Percentiles rank a stretch among this genome's conserved stretches.
Evolutionary conservation across 2,329 filamentous ascomycete species (phyloP).

Genomic region (Penicillium rolfsii): DNA sequence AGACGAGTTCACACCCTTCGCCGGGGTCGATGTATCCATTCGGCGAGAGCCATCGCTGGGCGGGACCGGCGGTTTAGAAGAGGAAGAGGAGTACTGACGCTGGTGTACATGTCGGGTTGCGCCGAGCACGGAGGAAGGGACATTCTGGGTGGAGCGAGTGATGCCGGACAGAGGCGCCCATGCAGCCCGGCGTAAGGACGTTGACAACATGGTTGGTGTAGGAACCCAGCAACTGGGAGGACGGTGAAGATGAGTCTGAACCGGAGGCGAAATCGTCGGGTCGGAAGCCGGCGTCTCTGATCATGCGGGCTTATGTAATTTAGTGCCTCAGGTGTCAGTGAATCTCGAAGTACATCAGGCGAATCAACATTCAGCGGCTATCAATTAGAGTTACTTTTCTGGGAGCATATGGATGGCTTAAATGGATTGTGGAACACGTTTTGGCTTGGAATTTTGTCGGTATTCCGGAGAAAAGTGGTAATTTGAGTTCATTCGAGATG

Average conservation of each 20-base stretch:
- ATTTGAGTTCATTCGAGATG: neutral
- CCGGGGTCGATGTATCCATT: constrained; percentile 45
- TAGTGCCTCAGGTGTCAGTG: constrained; percentile 30
- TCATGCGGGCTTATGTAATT: constrained; percentile 41
- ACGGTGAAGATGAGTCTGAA: constrained; percentile 34
- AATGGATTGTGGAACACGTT: neutral
- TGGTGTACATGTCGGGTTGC: constrained; percentile 46
- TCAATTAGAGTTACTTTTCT: neutral
- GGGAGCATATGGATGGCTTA: neutral
- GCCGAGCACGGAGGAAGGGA: constrained; percentile 38
- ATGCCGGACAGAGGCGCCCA: constrained; percentile 44
- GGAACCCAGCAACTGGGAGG: constrained; percentile 32
- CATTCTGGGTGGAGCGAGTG: constrained; percentile 38
- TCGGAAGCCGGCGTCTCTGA: constrained; percentile 36
- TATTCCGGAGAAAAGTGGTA: neutral
- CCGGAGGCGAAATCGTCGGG: constrained; percentile 43
- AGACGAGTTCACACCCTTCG: constrained; percentile 44
- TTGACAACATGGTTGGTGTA: constrained; percentile 47
- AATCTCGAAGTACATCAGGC: neutral
- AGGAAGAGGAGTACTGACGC: constrained; percentile 52
- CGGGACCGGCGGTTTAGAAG: constrained; percentile 52
- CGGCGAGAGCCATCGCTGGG: constrained; percentile 51
- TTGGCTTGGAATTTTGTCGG: neutral
- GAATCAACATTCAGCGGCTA: neutral
- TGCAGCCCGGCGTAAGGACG: constrained; percentile 51